Conservation (phyloP, 768 basidiomycete genomes). For the Lactarius akahatsu region DNA sequence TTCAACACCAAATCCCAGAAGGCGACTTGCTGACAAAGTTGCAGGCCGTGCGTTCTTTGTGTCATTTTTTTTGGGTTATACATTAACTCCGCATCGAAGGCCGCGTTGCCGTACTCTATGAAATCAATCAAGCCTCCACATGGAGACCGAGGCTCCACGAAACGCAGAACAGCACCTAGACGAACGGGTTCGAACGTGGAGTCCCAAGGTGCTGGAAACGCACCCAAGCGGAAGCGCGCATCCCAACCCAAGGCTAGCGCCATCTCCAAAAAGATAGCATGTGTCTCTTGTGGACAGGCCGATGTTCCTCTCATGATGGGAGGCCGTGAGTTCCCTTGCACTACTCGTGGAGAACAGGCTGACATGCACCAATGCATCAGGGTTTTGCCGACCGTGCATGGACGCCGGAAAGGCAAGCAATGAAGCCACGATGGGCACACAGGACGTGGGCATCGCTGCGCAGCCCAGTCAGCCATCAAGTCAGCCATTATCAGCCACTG, state of each 20-base stretch:
- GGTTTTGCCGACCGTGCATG: constrained; percentile 68
- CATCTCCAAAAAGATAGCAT: constrained; percentile 49
- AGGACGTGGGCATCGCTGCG: background rate
- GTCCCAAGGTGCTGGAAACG: constrained; percentile 23
- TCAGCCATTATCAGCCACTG: constrained; percentile 12
- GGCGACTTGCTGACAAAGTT: constrained; percentile 59
- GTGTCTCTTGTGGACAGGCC: constrained; percentile 58
- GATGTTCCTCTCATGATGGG: constrained; percentile 77
- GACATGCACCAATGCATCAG: constrained; percentile 43
- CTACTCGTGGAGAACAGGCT: constrained; percentile 2
- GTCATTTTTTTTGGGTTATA: background rate
- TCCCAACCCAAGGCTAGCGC: constrained; percentile 37
- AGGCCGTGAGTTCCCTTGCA: constrained; percentile 56
- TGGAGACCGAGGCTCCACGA: constrained; percentile 38
- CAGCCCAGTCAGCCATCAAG: constrained; percentile 8
- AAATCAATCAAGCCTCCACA: constrained; percentile 56
- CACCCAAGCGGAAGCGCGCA: constrained; percentile 45
- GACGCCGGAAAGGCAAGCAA: constrained; percentile 31
- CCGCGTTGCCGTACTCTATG: constrained; percentile 50
- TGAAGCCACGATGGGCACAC: constrained; percentile 1
- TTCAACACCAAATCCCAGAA: constrained; percentile 57
- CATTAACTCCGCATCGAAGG: constrained; percentile 35
- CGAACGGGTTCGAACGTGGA: constrained; percentile 31
- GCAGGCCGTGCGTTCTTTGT: constrained; percentile 47
- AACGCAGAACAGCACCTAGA: constrained; percentile 38